Evolutionary conservation across 768 basidiomycete genomes (phyloP), one percentile per base, ranked within the genome.

Genomic region (Cytidiella melzeri): DNA sequence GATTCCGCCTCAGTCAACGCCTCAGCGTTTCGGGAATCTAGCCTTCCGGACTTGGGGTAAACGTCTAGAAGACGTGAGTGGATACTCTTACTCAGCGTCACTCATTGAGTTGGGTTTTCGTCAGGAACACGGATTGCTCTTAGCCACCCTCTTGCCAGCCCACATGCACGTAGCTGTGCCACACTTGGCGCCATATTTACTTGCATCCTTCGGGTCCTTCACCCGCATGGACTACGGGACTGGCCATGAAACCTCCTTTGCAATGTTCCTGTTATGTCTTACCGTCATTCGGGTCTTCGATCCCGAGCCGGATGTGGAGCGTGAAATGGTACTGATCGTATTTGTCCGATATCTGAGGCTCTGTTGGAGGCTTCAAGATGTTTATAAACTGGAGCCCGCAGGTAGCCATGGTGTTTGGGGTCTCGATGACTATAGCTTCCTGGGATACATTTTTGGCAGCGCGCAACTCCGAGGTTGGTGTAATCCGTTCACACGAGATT

Each of bases 381-480:
- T 80, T 26, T 99, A 97, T 64, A 80, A 74, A 43, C 80, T 99
- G 9, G 95, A 97, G 66, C 93, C 94, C 4, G 96, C 96, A 2
- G 96, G 96, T 6, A 94, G 90, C 54, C 94, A 97, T 62, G 96
- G 96, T 3, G 95, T 97, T 0, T 99, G 95, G 96, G 96, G 94
- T 1, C 69, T 98, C 30, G 94, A 97, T 60, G 94, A 96, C 63
- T 95, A 86, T 47, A 77, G 74, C 45, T 94, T 95, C 67, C 74
- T 97, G 39, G 83, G 87, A 3, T 96, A 95, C 60, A 76, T 93
- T 9, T 92, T 93, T 62, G 94, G 93, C 9, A 91, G 91, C 55
- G 91, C 81, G 2, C 90, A 98, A 67, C 74, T 97, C 30, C 74
- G 84, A 79, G 87, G 89, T 80, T 57, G 15, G 69, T 45, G 34